Base-by-base conservation (phyloP, 208 protist genomes). In the Trypanosoma lewisi region DNA sequence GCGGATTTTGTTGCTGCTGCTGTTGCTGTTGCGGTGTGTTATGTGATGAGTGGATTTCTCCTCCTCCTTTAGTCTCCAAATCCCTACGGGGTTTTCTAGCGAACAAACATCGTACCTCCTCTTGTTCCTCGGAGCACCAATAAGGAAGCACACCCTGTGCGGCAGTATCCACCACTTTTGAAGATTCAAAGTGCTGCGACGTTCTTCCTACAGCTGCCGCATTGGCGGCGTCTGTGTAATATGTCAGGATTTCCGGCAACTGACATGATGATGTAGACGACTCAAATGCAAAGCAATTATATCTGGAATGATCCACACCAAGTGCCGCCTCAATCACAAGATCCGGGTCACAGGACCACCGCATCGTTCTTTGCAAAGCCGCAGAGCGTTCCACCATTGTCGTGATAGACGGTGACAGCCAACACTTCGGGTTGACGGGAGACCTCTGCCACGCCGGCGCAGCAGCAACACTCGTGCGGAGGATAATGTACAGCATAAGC, bases 401-500 rank as follows among this genome's bases (percentile, higher is more conserved):
- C 8, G 83, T 78, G 8, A 70, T 80, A 17, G 63, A 58, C 0
- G 82, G 70, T 12, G 77, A 71, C 21, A 94, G 59, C 82, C 80
- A 90, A 52, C 75, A 83, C 12, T 63, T 61, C 36, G 82, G 70
- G 19, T 75, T 62, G 28, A 72, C 67, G 11, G 76, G 71, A 21
- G 83, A 63, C 19, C 36, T 60, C 54, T 63, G 61, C 55, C 63
- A 80, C 4, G 51, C 56, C 16, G 71, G 58, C 4, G 62, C 67
- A 2, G 73, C 82, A 0, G 77, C 73, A 30, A 82, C 65, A 56
- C 88, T 89, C 6, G 88, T 94, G 61, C 82, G 82, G 19, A 94
- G 73, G 41, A 94, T 80, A 27, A 94, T 75, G 54, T 92, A 89
- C n/a, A 94, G 65, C 61, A 91, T 74, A 48, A 82, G 65, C 42